Evolutionary conservation across 768 basidiomycete genomes (phyloP).

Genomic region (Leucogyrophana mollusca): DNA sequence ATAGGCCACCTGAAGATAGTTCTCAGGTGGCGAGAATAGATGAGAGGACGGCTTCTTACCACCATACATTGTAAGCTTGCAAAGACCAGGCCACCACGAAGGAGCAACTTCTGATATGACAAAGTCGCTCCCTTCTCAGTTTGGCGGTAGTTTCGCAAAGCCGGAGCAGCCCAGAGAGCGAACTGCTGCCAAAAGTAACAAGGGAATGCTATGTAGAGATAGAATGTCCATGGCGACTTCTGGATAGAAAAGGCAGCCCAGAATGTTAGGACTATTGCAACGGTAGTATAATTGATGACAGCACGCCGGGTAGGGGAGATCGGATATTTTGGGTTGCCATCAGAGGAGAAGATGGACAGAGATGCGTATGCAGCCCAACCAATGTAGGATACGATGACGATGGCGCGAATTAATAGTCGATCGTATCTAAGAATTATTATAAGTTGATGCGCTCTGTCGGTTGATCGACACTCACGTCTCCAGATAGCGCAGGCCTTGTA

Average conservation of each 20-base stretch:
- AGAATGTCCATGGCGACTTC: conserved; percentile 67
- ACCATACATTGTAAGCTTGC: conserved; percentile 66
- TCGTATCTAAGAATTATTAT: conserved; percentile 53
- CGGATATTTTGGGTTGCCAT: conserved; percentile 8
- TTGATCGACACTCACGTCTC: conserved; percentile 52
- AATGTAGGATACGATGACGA: conserved; percentile 70
- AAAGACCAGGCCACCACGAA: conserved; percentile 34
- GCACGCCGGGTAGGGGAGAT: conserved; percentile 9
- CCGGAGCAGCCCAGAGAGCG: conserved; percentile 19
- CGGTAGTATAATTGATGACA: conserved; percentile 18
- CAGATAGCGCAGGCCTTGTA: conserved; percentile 71
- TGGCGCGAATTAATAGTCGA: conserved; percentile 62
- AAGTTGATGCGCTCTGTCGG: conserved; percentile 5
- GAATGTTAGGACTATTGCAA: conserved; percentile 34
- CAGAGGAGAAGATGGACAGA: conserved; percentile 47
- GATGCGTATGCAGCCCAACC: conserved; percentile 78
- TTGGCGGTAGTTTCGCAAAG: background rate
- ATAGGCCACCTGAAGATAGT: conserved; percentile 56
- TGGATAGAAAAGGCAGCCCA: conserved; percentile 61
- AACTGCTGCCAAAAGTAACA: conserved; percentile 75
- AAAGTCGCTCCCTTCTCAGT: conserved; percentile 3
- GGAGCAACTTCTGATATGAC: conserved; percentile 17
- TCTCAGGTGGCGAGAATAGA: conserved; percentile 3
- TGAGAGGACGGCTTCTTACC: conserved; percentile 40
- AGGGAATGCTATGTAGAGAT: conserved; percentile 73